Base-by-base conservation (phyloP, 1,284 basidiomycete species). In the Sanghuangporus weigelae region DNA sequence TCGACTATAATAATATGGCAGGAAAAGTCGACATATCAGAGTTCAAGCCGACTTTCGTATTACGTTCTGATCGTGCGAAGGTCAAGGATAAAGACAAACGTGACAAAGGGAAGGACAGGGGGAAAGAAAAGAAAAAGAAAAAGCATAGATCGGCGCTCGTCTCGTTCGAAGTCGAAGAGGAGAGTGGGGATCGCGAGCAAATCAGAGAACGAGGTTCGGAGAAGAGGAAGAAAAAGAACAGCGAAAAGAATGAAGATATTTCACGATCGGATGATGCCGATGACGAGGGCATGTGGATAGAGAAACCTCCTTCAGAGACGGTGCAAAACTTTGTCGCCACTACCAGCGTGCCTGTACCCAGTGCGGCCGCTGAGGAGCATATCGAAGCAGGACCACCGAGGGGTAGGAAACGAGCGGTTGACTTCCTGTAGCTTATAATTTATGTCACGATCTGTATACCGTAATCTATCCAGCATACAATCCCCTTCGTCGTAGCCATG, bases 11-110 rank as follows among this genome's bases (percentile, higher is more conserved):
- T 35, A 23, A 57, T 19, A 69, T 68, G 26, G 77, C 78, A 42
- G 63, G 63, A 14, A 68, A 66, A 23, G 78, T 90, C 6, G 86
- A 92, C 69, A 65, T 84, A 16, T 74, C 78, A 42, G 83, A 85
- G 0, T 94, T 93, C 78, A 90, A 86, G 69, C 92, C 92, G 10
- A 92, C 87, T 0, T 95, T 96, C 69, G 86, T 93, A 11, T 84
- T 85, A 8, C 84, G 86, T 1, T 65, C 74, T 1, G 66, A 70
- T n/a, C 60, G 68, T 23, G 72, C 73, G 56, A 77, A 78, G 65
- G 69, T 72, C 55, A 77, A 75, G 65, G 72, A 71, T 67, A 73
- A 77, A 65, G 77, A 75, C 12, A 71, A 68, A 67, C 67, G 59
- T 68, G 75, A 77, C 64, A 75, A 80, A 65, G 77, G 77, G 68